phyloP scores from a whole-genome alignment of 169 alveolate genomes.

The Cryptosporidium ubiquitum region DNA sequence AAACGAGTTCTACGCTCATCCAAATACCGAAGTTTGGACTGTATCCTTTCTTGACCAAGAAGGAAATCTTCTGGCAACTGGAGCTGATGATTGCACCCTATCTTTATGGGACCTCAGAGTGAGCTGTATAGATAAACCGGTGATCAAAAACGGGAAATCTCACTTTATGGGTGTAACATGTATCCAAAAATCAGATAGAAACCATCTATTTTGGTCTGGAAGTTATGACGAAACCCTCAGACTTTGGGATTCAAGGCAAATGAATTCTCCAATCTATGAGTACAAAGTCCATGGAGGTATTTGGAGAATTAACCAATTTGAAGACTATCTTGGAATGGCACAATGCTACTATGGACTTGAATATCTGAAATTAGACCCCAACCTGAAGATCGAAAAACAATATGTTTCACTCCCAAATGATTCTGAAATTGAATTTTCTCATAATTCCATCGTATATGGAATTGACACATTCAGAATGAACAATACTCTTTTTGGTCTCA shows the following conservation, averaged over 20 bases:
- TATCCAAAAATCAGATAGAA: not conserved
- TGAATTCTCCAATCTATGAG: slow-evolving; percentile 16
- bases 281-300: slow-evolving; percentile 27
- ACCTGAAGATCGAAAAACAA: not conserved
- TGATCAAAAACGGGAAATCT: not conserved
- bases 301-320: slow-evolving; percentile 59
- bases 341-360: slow-evolving; percentile 51
- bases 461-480: slow-evolving; percentile 12
- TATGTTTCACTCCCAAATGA: not conserved
- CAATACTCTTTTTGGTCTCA: slow-evolving; percentile 11
- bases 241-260: slow-evolving; percentile 41
- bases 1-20: slow-evolving; percentile 47
- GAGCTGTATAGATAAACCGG: not conserved
- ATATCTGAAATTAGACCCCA: not conserved
- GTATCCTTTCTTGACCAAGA: slow-evolving; percentile 31
- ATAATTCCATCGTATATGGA: slow-evolving; percentile 48
- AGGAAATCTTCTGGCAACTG: slow-evolving; percentile 52
- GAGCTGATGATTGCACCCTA: slow-evolving; percentile 57
- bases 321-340: slow-evolving; percentile 40
- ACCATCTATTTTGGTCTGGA: slow-evolving; percentile 54
- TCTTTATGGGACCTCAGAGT: slow-evolving; percentile 59
- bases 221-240: slow-evolving; percentile 48
- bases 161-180: slow-evolving; percentile 74
- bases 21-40: slow-evolving; percentile 69
- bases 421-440: not conserved